These are phyloP conservation scores for Albatrellus sp. DNA, from an alignment of 1,284 basidiomycete genomes.

Conservation along the genomic window DNA sequence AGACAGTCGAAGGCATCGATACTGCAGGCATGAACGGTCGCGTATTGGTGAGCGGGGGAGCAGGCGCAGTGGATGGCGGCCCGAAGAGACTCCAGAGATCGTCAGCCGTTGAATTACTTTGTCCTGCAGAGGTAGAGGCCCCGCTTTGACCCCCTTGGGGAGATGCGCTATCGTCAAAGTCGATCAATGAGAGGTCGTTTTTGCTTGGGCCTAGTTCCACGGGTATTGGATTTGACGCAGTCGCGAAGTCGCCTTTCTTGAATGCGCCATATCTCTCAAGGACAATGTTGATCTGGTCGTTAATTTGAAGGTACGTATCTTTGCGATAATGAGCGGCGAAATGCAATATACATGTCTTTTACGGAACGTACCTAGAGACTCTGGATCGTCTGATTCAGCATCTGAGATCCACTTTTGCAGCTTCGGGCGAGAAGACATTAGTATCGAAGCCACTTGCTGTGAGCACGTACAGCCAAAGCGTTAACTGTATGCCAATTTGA, in stretches of 20 bases:
- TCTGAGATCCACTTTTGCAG: constrained; percentile 99
- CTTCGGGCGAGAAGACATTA: constrained; percentile 80
- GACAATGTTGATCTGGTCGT: constrained; percentile 95
- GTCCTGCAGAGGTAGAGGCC: background rate
- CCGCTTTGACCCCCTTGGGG: constrained; percentile 10
- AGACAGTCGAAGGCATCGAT: background rate
- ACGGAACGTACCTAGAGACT: constrained; percentile 64
- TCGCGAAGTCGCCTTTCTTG: constrained; percentile 75
- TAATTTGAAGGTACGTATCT: constrained; percentile 92
- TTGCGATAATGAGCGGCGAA: background rate
- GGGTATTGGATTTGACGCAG: constrained; percentile 54
- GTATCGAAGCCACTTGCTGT: constrained; percentile 83
- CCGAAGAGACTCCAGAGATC: constrained; percentile 53
- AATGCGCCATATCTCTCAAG: constrained; percentile 85
- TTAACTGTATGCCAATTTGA: constrained; percentile 1
- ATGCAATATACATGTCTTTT: background rate
- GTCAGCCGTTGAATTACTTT: constrained; percentile 16
- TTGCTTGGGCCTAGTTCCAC: constrained; percentile 31
- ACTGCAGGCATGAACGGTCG: background rate
- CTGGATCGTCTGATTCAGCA: constrained; percentile 73
- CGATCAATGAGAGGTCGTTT: constrained; percentile 48
- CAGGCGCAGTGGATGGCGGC: constrained; percentile 8
- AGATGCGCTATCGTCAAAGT: constrained; percentile 47
- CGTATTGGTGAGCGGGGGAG: background rate
- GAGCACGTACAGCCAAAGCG: background rate